Conservation (phyloP, 83 land plant genomes). For the Isoetes engelmannii region DNA sequence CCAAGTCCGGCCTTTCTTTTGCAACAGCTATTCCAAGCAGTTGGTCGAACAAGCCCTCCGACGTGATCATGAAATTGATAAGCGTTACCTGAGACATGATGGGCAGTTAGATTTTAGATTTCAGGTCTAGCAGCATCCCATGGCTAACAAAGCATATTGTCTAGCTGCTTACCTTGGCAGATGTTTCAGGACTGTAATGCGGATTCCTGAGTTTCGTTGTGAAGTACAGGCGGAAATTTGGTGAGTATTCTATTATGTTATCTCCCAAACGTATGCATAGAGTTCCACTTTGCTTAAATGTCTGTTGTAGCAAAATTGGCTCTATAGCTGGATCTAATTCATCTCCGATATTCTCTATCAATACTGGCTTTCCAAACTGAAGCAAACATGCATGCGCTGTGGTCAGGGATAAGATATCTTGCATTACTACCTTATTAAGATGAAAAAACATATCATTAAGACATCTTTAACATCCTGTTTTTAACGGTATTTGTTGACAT, state of each 20-base stretch:
- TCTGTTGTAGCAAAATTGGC: conserved; percentile 22
- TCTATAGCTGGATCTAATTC: conserved; percentile 28
- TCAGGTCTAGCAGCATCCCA: background rate
- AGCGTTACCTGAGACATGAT: conserved; percentile 15
- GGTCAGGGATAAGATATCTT: too few relatives aligned
- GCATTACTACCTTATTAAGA: background rate
- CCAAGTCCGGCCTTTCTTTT: conserved; percentile 27
- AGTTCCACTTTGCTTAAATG: conserved; percentile 30
- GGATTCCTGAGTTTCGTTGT: conserved; percentile 29
- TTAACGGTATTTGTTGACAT: background rate
- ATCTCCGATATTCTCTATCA: conserved; percentile 24
- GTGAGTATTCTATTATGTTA: conserved; percentile 19
- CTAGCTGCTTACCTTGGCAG: conserved; percentile 10
- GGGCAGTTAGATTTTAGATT: background rate
- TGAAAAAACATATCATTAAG: background rate
- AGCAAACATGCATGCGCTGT: too few relatives aligned
- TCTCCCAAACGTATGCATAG: conserved; percentile 26
- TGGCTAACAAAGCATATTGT: background rate
- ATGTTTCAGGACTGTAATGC: conserved; percentile 30
- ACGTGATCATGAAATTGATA: conserved; percentile 26
- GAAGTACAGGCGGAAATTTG: conserved; percentile 22
- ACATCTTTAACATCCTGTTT: background rate
- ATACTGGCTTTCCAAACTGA: conserved; percentile 31
- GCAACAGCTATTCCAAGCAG: conserved; percentile 28
- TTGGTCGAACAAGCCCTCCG: conserved; percentile 27